Evolutionary conservation across 164 flowering plant genomes (phyloP).

Genomic region (Vitis riparia): DNA sequence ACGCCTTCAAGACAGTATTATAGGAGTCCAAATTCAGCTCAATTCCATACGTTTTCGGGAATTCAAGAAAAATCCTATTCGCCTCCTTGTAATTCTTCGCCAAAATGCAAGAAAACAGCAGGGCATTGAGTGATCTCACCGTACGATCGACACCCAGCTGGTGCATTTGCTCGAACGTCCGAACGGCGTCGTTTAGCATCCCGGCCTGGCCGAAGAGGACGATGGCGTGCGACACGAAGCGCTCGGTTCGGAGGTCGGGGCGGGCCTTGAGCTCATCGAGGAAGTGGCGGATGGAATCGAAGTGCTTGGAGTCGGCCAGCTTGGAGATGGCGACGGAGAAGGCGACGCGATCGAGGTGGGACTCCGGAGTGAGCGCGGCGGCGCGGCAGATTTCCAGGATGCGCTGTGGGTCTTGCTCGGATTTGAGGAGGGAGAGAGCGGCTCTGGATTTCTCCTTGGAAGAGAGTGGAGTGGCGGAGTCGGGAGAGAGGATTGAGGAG

Average conservation of each 20-base stretch:
- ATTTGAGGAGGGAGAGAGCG: slow-evolving; percentile 64
- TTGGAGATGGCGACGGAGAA: slow-evolving; percentile 65
- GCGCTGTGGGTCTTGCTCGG: slow-evolving; percentile 61
- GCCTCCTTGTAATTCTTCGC: slow-evolving; percentile 50
- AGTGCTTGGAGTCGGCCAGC: slow-evolving; percentile 45
- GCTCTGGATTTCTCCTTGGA: slow-evolving; percentile 53
- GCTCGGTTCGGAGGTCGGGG: slow-evolving; percentile 58
- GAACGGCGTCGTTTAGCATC: slow-evolving; percentile 54
- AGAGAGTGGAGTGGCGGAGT: slow-evolving; percentile 46
- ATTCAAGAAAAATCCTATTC: slow-evolving; percentile 50
- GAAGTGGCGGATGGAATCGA: slow-evolving; percentile 36
- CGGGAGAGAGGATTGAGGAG: slow-evolving; percentile 51
- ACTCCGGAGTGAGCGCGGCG: slow-evolving; percentile 65
- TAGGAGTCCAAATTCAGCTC: slow-evolving; percentile 57
- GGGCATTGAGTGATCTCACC: slow-evolving; percentile 50
- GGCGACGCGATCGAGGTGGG: slow-evolving; percentile 66
- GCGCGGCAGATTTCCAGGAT: slow-evolving; percentile 78
- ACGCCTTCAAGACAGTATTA: slow-evolving; percentile 63
- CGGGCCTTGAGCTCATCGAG: slow-evolving; percentile 53
- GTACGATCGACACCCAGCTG: slow-evolving; percentile 37
- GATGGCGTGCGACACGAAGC: slow-evolving; percentile 48
- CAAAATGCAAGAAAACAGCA: slow-evolving; percentile 52
- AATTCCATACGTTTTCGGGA: slow-evolving; percentile 44
- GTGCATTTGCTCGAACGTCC: slow-evolving; percentile 46
- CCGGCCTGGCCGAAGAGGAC: slow-evolving; percentile 74